phyloP scores from a whole-genome alignment of 2,329 filamentous ascomycete species.

The Nemania sp. region DNA sequence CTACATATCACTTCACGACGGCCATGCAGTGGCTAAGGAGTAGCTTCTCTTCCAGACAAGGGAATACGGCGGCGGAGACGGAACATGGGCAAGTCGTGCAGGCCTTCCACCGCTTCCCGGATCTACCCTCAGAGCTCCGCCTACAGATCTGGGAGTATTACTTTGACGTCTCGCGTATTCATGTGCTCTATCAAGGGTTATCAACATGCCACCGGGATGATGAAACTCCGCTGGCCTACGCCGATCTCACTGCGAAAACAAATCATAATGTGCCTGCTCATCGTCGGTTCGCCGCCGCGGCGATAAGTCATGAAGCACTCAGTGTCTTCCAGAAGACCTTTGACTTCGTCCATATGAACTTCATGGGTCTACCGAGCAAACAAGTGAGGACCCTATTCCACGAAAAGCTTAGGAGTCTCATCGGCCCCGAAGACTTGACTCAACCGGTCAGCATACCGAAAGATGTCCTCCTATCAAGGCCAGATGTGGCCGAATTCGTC shows the following conservation, averaged over 20 bases:
- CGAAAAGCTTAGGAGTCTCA: not conserved
- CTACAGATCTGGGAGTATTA: conserved; percentile 28
- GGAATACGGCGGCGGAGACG: not conserved
- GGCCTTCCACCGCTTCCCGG: conserved; percentile 21
- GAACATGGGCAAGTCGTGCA: not conserved
- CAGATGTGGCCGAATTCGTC: conserved; percentile 16
- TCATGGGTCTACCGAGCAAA: conserved; percentile 22
- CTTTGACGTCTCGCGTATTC: conserved; percentile 25
- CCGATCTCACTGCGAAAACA: conserved; percentile 22
- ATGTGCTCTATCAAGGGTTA: conserved; percentile 21
- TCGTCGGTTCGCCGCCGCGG: conserved; percentile 19
- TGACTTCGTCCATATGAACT: conserved; percentile 23
- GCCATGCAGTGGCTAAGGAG: conserved; percentile 16
- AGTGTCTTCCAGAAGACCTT: conserved; percentile 18
- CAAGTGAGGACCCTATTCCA: conserved; percentile 17
- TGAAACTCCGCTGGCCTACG: conserved; percentile 14
- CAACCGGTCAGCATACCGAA: conserved; percentile 4
- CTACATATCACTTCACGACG: conserved; percentile 5
- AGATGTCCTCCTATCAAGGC: conserved; percentile 3
- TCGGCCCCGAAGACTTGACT: not conserved
- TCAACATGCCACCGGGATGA: not conserved
- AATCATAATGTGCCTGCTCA: conserved; percentile 14
- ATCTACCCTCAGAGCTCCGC: conserved; percentile 24
- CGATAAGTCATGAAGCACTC: conserved; percentile 22
- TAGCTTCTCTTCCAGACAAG: conserved; percentile 1